Conservation (phyloP, 257 asterid species). For the Solanum neorickii region DNA sequence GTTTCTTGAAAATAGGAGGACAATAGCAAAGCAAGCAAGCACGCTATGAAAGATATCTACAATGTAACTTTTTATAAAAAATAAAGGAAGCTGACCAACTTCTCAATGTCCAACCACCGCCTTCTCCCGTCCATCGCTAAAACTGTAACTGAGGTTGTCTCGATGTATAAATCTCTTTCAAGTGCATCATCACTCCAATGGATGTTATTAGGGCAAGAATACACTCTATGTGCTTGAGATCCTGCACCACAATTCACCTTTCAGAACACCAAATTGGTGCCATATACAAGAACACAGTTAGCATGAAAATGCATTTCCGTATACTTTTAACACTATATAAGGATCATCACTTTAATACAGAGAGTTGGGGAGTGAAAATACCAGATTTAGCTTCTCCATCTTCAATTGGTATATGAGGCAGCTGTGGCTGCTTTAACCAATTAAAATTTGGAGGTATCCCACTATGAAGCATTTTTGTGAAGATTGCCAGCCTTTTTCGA, state of each 20-base stretch:
- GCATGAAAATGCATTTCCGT: neutral
- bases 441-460: slow-evolving; percentile 67
- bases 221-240: slow-evolving; percentile 16
- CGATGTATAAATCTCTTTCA: slow-evolving; percentile 80
- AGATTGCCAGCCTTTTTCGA: slow-evolving; percentile 58
- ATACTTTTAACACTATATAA: slow-evolving; percentile 2
- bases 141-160: slow-evolving; percentile 66
- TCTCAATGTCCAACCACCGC: slow-evolving; percentile 92
- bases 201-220: slow-evolving; percentile 56
- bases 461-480: slow-evolving; percentile 79
- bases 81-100: slow-evolving; percentile 57
- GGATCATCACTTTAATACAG: neutral
- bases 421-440: slow-evolving; percentile 35
- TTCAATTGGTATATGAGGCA: slow-evolving; percentile 18
- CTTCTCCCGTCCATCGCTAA: slow-evolving; percentile 98
- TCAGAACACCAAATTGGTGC: neutral
- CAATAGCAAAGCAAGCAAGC: neutral
- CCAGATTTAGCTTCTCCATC: slow-evolving; percentile 40
- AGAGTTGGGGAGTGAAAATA: slow-evolving; percentile 18
- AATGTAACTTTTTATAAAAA: neutral
- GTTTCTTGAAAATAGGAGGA: neutral
- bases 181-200: slow-evolving; percentile 81
- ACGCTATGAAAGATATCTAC: neutral
- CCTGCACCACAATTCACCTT: slow-evolving; percentile 25
- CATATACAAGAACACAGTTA: neutral